These are phyloP conservation scores for Neophaeococcomyces mojaviensis DNA, from an alignment of 2,329 filamentous ascomycete genomes.

Conservation along the genomic window DNA sequence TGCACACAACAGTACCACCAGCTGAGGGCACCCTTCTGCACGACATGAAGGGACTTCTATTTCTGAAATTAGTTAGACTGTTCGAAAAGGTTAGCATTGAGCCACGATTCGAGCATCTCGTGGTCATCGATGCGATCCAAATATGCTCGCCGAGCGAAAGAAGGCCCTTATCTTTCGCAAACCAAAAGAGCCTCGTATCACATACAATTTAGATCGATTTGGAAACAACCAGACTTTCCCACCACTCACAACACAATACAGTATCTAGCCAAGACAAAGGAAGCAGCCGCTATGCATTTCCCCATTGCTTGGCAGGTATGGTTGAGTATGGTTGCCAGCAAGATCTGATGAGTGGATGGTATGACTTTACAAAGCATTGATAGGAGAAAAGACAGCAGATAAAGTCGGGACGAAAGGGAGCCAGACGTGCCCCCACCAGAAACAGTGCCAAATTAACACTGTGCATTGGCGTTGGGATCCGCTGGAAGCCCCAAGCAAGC, in stretches of 20 bases:
- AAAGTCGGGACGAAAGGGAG: neutral
- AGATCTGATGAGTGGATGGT: slow-evolving; percentile 1
- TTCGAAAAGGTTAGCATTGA: too few species aligned
- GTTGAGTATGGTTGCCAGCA: neutral
- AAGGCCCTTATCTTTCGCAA: neutral
- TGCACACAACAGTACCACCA: too few species aligned
- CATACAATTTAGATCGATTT: neutral
- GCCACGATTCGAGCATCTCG: too few species aligned
- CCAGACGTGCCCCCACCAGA: slow-evolving; percentile 1
- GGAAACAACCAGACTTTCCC: neutral
- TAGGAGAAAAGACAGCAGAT: neutral
- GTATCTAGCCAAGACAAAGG: slow-evolving; percentile 7
- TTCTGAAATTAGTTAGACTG: too few species aligned
- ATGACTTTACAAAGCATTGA: neutral
- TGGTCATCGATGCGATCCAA: too few species aligned
- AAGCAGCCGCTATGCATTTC: neutral
- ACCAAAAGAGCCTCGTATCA: neutral
- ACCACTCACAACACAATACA: slow-evolving; percentile 2
- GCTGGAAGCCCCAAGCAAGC: neutral
- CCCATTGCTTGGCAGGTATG: neutral
- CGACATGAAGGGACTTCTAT: too few species aligned
- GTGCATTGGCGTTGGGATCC: slow-evolving; percentile 1
- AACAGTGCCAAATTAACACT: neutral
- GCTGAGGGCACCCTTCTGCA: too few species aligned
- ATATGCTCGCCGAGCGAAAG: neutral